These are phyloP conservation scores for Teratosphaeriaceae sp. DNA, from an alignment of 2,329 filamentous ascomycete species.

Conservation along the genomic window DNA sequence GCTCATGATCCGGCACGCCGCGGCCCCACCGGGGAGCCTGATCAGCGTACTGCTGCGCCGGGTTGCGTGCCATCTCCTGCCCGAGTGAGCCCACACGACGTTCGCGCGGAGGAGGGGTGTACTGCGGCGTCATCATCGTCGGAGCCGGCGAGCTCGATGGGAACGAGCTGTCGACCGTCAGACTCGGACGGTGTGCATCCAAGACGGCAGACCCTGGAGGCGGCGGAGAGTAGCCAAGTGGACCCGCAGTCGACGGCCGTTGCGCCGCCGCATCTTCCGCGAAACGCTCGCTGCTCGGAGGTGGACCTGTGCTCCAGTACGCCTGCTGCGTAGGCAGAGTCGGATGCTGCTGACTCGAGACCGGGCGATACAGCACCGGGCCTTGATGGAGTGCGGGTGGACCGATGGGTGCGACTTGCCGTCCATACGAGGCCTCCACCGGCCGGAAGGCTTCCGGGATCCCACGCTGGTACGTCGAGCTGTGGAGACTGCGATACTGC, in stretches of 20 bases:
- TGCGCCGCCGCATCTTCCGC: neutral
- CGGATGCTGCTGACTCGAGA: slow-evolving; percentile 2
- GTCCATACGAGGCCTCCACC: slow-evolving; percentile 15
- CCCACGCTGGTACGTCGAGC: slow-evolving; percentile 11
- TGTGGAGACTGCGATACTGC: slow-evolving; percentile 17
- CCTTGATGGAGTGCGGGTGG: slow-evolving; percentile 11
- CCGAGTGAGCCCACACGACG: neutral
- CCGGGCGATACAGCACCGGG: neutral
- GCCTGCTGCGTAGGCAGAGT: slow-evolving; percentile 10
- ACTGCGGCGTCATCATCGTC: neutral
- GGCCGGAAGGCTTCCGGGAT: slow-evolving; percentile 22
- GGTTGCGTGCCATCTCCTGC: slow-evolving; percentile 17
- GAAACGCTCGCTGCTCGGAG: neutral
- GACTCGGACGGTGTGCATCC: neutral
- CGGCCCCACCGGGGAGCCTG: slow-evolving; percentile 26
- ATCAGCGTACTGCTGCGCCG: slow-evolving; percentile 20
- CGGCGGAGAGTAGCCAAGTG: neutral
- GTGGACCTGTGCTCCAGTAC: slow-evolving; percentile 4
- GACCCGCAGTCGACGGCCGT: neutral
- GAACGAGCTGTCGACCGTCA: neutral
- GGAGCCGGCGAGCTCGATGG: neutral
- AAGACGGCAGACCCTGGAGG: neutral
- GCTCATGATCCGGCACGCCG: slow-evolving; percentile 11
- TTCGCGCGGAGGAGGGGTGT: neutral
- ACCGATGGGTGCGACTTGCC: slow-evolving; percentile 14